These are phyloP conservation scores for Cryphonectria radicalis DNA, from an alignment of 2,329 filamentous ascomycete species.

Conservation along the genomic window DNA sequence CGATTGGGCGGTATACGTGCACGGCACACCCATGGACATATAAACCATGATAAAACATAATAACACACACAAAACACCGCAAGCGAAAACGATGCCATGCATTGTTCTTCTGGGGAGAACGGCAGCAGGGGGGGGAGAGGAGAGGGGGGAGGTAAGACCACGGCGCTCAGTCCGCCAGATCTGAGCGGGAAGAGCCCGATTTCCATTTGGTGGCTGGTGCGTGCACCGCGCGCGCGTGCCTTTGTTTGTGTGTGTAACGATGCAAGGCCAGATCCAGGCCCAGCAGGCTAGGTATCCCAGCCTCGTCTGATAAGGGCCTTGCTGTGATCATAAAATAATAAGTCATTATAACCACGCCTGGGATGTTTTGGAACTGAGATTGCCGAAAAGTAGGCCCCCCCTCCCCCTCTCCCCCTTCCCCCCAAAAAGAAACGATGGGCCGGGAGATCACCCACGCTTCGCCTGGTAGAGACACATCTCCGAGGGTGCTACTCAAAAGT, in stretches of 20 bases:
- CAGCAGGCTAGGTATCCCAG: not conserved
- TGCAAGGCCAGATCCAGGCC: not conserved
- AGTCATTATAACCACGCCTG: not conserved
- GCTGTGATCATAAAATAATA: not conserved
- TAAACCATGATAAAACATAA: not conserved
- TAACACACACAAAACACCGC: not conserved
- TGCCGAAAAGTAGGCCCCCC: not conserved
- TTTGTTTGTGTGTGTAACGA: not conserved
- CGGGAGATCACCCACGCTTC: not conserved
- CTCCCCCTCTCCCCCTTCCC: not conserved
- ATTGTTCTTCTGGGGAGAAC: not conserved
- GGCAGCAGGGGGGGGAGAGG: not conserved
- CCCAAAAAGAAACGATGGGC: not conserved
- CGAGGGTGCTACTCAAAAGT: not conserved
- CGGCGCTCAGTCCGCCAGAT: not conserved
- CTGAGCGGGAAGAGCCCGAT: not conserved
- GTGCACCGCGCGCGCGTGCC: not conserved
- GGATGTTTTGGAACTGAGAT: not conserved
- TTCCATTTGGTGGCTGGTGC: not conserved
- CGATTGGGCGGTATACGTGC: not conserved
- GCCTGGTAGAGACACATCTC: not conserved
- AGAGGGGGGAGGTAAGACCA: not conserved
- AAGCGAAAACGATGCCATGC: not conserved
- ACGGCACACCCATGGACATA: not conserved
- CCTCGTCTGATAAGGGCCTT: not conserved